Evolutionary conservation across 2,329 filamentous ascomycete genomes (phyloP).

Genomic region (Aspergillus proliferans): DNA sequence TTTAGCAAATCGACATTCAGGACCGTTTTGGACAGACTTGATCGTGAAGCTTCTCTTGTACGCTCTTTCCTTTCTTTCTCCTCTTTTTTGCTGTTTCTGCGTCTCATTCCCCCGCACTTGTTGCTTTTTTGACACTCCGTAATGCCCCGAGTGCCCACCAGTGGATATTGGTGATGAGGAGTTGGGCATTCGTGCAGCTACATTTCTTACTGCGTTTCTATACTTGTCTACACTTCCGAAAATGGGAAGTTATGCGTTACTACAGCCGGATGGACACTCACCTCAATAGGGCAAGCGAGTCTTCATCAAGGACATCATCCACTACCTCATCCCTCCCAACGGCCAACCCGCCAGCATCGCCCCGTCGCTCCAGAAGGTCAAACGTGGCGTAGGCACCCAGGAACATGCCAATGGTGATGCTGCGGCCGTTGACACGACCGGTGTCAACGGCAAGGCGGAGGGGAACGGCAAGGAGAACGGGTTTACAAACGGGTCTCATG

Average conservation of each 20-base stretch:
- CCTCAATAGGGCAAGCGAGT: constrained; percentile 68
- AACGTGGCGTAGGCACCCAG: constrained; percentile 55
- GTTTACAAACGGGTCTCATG: constrained; percentile 6
- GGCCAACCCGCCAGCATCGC: constrained; percentile 63
- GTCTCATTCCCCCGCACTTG: constrained; percentile 7
- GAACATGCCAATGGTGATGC: constrained; percentile 12
- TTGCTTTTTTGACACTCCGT: constrained; percentile 4
- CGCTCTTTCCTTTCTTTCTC: constrained; percentile 29
- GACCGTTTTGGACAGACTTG: constrained; percentile 70
- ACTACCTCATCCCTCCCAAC: constrained; percentile 79
- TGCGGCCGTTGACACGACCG: constrained; percentile 13
- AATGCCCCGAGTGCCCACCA: neutral
- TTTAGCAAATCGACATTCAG: constrained; percentile 41
- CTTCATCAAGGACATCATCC: constrained; percentile 97
- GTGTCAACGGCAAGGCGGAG: constrained; percentile 17
- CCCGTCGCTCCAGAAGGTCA: constrained; percentile 61
- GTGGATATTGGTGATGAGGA: too few species aligned
- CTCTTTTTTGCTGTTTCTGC: constrained; percentile 9
- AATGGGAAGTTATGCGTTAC: too few species aligned
- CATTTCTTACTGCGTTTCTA: neutral
- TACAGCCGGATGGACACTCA: too few species aligned
- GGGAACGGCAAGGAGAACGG: constrained; percentile 6
- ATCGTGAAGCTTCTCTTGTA: constrained; percentile 68
- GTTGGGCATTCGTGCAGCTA: neutral
- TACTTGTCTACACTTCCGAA: neutral